Conservation (phyloP, 306 rosid species). For the Malus orientalis region DNA sequence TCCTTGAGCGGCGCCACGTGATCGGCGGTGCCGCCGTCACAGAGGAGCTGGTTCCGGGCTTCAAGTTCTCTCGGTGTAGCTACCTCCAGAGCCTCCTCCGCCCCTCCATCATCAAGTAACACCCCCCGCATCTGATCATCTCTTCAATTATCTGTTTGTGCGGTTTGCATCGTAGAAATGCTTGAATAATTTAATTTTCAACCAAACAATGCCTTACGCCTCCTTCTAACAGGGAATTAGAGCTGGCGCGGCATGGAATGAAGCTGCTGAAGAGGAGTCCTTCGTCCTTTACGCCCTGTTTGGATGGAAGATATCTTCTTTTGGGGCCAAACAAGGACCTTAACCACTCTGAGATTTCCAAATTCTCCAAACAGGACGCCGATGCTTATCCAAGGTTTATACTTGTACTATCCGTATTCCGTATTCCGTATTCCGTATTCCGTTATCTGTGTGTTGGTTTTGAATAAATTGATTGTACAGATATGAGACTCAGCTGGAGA, state of each 20-base stretch:
- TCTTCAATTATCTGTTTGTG: neutral
- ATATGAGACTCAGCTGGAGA: slow-evolving; percentile 79
- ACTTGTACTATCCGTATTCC: neutral
- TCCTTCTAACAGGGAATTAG: slow-evolving; percentile 42
- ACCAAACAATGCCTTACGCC: neutral
- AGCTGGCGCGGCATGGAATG: slow-evolving; percentile 71
- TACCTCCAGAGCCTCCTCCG: slow-evolving; percentile 90
- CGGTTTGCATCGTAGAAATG: neutral
- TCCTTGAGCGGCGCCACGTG: slow-evolving; percentile 82
- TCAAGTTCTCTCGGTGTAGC: slow-evolving; percentile 92
- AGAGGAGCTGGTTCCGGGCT: slow-evolving; percentile 77
- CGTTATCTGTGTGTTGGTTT: neutral
- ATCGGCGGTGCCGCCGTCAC: slow-evolving; percentile 93
- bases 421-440: neutral
- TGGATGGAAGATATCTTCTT: slow-evolving; percentile 83
- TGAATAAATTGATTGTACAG: slow-evolving; percentile 22
- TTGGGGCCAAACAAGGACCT: slow-evolving; percentile 59
- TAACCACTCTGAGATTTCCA: slow-evolving; percentile 70
- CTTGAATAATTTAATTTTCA: neutral
- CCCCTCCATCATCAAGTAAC: slow-evolving; percentile 60
- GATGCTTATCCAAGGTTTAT: slow-evolving; percentile 68
- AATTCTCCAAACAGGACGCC: slow-evolving; percentile 72
- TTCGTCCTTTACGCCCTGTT: slow-evolving; percentile 87
- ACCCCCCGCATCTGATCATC: neutral
- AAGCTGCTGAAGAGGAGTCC: slow-evolving; percentile 77